These are phyloP conservation scores for Arctostaphylos glauca DNA, from an alignment of 148 eudicot genomes.

Conservation along the genomic window DNA sequence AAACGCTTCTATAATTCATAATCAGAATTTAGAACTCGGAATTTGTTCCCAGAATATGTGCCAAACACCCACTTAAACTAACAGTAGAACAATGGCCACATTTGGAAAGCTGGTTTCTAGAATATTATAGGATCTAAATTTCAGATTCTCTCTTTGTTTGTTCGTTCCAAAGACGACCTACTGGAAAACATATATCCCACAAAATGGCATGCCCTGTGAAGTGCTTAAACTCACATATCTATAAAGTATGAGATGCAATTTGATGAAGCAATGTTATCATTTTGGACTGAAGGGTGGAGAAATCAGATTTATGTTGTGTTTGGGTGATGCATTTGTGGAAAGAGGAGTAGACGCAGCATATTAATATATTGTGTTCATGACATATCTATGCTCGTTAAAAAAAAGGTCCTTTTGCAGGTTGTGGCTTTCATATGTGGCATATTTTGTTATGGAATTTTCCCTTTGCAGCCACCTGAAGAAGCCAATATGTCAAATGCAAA, in stretches of 20 bases:
- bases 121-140: too few species aligned
- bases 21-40: too few species aligned
- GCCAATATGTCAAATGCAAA: conserved; percentile 37
- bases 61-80: too few species aligned
- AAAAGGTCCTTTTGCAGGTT: conserved; percentile 34
- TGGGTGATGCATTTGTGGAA: neutral
- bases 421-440: conserved; percentile 65
- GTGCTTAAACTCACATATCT: neutral
- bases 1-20: too few species aligned
- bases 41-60: too few species aligned
- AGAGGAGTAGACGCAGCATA: neutral
- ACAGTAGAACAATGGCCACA: too few species aligned
- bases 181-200: too few species aligned
- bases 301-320: neutral
- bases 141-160: too few species aligned
- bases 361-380: neutral
- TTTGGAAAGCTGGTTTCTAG: too few species aligned
- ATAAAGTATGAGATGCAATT: neutral
- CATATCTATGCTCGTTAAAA: neutral
- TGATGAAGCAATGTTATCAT: neutral
- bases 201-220: too few species aligned
- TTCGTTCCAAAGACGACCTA: too few species aligned
- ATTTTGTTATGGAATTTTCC: conserved; percentile 40
- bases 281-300: neutral
- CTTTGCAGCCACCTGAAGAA: conserved; percentile 32